These are phyloP conservation scores for Trypanosoma conorhini DNA, from an alignment of 208 protist species.

Conservation along the genomic window DNA sequence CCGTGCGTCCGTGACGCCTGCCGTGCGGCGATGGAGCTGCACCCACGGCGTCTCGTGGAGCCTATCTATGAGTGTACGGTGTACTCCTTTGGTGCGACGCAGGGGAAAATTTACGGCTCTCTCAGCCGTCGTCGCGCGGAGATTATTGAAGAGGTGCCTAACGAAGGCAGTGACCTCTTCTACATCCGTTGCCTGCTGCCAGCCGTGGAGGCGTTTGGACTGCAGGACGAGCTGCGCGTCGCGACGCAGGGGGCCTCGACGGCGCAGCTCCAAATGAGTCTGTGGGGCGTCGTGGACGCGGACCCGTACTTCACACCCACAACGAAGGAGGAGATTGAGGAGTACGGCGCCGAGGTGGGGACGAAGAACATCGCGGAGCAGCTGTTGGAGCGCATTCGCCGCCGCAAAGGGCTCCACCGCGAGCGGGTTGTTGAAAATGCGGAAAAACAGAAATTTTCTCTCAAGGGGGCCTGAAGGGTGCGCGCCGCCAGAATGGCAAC, in stretches of 20 bases:
- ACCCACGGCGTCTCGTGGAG: conserved; percentile 95
- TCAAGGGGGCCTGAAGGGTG: conserved; percentile 56
- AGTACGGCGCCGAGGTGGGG: conserved; percentile 91
- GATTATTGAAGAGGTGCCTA: conserved; percentile 96
- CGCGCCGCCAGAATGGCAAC: neutral
- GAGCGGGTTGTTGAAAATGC: conserved; percentile 84
- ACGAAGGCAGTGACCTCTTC: conserved; percentile 96
- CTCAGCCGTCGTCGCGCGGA: conserved; percentile 89
- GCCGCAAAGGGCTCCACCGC: conserved; percentile 83
- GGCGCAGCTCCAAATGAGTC: conserved; percentile 96
- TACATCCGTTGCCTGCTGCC: conserved; percentile 96
- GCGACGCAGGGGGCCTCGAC: conserved; percentile 95
- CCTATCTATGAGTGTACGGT: conserved; percentile 98
- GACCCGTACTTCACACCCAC: conserved; percentile 97
- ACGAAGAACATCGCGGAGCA: conserved; percentile 89
- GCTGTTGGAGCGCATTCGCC: conserved; percentile 84
- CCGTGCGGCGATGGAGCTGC: conserved; percentile 89
- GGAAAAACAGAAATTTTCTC: conserved; percentile 91
- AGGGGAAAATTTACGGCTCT: conserved; percentile 89
- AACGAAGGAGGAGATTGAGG: conserved; percentile 97
- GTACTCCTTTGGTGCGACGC: conserved; percentile 84
- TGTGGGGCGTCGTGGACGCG: conserved; percentile 92
- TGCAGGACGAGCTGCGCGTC: conserved; percentile 94
- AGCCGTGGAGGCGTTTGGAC: conserved; percentile 97
- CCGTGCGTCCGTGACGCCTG: conserved; percentile 94